Conservation (phyloP, 1,139 yeast species). For the Meyerozyma elateridarum region DNA sequence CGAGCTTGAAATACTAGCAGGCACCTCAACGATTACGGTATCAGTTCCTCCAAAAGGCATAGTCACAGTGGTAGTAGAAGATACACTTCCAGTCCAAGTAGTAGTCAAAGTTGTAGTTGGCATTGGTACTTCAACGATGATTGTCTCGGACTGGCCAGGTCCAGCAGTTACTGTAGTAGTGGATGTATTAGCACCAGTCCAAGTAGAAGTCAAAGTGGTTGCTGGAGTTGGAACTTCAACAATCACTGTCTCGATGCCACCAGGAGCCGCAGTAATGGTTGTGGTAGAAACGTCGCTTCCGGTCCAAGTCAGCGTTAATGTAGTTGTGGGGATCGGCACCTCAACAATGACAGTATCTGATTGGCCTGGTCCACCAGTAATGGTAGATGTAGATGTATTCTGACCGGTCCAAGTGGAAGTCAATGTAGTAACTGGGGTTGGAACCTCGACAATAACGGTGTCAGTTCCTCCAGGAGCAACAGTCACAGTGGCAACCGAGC, state of each 20-base stretch:
- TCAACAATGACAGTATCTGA: slow-evolving; percentile 10
- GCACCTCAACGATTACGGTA: too few relatives aligned
- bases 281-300: slow-evolving; percentile 1
- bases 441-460: slow-evolving; percentile 9
- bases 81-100: slow-evolving; percentile 8
- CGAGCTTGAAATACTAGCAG: neutral
- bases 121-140: slow-evolving; percentile 8
- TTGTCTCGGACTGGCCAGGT: slow-evolving; percentile 10
- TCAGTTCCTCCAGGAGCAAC: slow-evolving; percentile 11
- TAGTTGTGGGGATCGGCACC: slow-evolving; percentile 7
- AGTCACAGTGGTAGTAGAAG: slow-evolving; percentile 7
- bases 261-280: neutral
- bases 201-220: slow-evolving; percentile 12
- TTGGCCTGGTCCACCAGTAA: slow-evolving; percentile 8
- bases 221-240: slow-evolving; percentile 9
- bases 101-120: slow-evolving; percentile 7
- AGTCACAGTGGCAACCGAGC: slow-evolving; percentile 10
- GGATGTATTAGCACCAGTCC: slow-evolving; percentile 11
- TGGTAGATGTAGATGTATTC: slow-evolving; percentile 7
- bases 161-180: slow-evolving; percentile 7
- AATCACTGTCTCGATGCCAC: slow-evolving; percentile 6
- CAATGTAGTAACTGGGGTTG: slow-evolving; percentile 7
- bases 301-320: slow-evolving; percentile 3
- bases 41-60: slow-evolving; percentile 8
- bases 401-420: slow-evolving; percentile 12